phyloP scores from a whole-genome alignment of 148 eudicot genomes.

The Cornus suecica region DNA sequence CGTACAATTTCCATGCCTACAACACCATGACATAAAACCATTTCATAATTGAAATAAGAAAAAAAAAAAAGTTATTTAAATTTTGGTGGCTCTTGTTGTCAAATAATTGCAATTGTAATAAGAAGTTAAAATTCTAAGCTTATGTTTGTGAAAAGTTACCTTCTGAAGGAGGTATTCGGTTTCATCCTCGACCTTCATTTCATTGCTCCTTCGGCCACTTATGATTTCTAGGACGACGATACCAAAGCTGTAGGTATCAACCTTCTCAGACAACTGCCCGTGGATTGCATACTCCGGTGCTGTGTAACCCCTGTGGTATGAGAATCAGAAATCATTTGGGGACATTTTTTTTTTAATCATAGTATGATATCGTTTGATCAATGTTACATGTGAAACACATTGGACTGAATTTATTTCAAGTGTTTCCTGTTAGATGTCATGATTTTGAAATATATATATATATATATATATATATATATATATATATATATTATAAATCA shows the following conservation, averaged over 20 bases:
- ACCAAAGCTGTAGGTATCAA: constrained; percentile 45
- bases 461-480: no score
- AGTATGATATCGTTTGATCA: no score
- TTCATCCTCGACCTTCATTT: constrained; percentile 1
- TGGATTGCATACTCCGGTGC: constrained; percentile 47
- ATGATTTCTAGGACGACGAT: constrained; percentile 40
- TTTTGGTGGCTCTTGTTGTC: no score
- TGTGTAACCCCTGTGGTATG: constrained; percentile 34
- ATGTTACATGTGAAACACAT: no score
- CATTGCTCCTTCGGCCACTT: constrained; percentile 41
- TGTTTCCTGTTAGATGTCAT: no score
- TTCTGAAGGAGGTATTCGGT: constrained; percentile 38
- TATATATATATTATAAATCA: no score
- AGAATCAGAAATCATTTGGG: not conserved
- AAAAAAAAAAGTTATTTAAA: no score
- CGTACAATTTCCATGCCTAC: constrained; percentile 47
- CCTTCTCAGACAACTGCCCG: constrained; percentile 47
- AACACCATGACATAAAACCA: not conserved
- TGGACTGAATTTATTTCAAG: no score
- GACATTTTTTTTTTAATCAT: no score
- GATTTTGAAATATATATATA: no score
- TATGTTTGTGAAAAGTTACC: constrained; percentile 12
- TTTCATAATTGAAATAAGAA: not conserved
- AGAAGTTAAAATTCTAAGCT: no score
- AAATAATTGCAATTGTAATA: no score